Percentiles rank a stretch among this genome's conserved stretches.
Evolutionary conservation across 441 rosid species (phyloP).

Genomic region (Gossypium gossypioides): DNA sequence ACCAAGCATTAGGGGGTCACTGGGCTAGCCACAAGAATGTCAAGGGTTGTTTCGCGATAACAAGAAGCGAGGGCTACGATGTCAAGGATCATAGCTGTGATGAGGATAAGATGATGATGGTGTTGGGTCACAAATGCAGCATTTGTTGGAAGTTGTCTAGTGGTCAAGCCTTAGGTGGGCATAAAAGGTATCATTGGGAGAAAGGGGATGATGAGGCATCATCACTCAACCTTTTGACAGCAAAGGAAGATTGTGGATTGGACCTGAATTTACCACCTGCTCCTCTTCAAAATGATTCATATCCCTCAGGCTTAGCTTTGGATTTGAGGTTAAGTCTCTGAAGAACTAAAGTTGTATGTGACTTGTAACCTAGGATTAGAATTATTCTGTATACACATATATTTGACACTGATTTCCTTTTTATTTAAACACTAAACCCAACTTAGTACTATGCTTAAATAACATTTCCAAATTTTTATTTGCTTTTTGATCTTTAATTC

Average conservation of each 20-base stretch:
- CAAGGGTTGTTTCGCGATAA: slow-evolving; percentile 62
- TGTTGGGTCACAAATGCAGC: slow-evolving; percentile 48
- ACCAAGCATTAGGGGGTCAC: slow-evolving; percentile 77
- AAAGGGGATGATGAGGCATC: slow-evolving; percentile 37
- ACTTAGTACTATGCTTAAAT: no score
- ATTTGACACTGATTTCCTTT: background rate
- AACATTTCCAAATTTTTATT: no score
- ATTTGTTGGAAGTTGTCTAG: slow-evolving; percentile 53
- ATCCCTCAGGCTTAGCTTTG: slow-evolving; percentile 38
- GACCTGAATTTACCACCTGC: slow-evolving; percentile 75
- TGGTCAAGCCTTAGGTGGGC: slow-evolving; percentile 89
- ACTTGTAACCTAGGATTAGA: slow-evolving; percentile 20
- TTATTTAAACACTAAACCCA: background rate
- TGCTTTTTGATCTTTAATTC: no score
- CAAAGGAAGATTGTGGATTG: slow-evolving; percentile 21
- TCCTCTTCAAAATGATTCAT: slow-evolving; percentile 30
- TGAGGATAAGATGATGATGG: slow-evolving; percentile 15
- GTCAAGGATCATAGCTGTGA: slow-evolving; percentile 11
- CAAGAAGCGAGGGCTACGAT: slow-evolving; percentile 26
- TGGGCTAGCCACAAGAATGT: slow-evolving; percentile 73
- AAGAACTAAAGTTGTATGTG: slow-evolving; percentile 18
- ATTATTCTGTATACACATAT: slow-evolving; percentile 10
- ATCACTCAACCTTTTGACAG: slow-evolving; percentile 5
- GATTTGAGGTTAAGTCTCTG: slow-evolving; percentile 72
- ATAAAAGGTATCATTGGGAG: slow-evolving; percentile 86